Conservation (phyloP, 192 early-diverging fungal species). For the Powellomyces hirtus region DNA sequence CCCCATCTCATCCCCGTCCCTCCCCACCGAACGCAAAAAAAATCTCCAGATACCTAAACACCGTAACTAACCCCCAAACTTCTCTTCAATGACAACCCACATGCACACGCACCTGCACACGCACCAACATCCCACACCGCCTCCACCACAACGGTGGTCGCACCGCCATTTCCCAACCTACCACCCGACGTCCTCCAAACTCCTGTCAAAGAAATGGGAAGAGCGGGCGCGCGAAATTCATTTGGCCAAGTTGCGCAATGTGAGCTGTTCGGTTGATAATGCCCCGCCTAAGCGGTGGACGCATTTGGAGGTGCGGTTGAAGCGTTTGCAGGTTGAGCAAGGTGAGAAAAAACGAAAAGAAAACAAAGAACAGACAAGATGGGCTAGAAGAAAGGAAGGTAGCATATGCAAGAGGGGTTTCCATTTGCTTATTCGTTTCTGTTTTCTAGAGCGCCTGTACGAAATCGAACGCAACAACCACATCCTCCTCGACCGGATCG, state of each 20-base stretch:
- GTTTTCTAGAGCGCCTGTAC: slow-evolving; percentile 34
- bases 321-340: slow-evolving; percentile 47
- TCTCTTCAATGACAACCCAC: too few relatives aligned
- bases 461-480: slow-evolving; percentile 51
- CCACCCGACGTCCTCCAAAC: slow-evolving; percentile 42
- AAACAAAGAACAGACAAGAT: too few relatives aligned
- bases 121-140: slow-evolving; percentile 10
- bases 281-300: slow-evolving; percentile 39
- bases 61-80: too few relatives aligned
- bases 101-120: not conserved
- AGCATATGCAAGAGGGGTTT: too few relatives aligned
- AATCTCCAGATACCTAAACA: too few relatives aligned
- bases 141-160: not conserved
- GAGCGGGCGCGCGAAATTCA: slow-evolving; percentile 32
- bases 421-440: not conserved
- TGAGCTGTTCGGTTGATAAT: slow-evolving; percentile 45
- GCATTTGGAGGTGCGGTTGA: slow-evolving; percentile 50
- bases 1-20: too few relatives aligned
- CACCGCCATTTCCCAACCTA: slow-evolving; percentile 43
- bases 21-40: too few relatives aligned
- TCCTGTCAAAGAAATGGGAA: slow-evolving; percentile 50
- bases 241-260: slow-evolving; percentile 32
- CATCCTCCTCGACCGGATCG: slow-evolving; percentile 50
- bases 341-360: slow-evolving; percentile 34
- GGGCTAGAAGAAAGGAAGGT: too few relatives aligned